Evolutionary conservation across 2,329 filamentous ascomycete species (phyloP).

Genomic region (Fusarium guadeloupense): DNA sequence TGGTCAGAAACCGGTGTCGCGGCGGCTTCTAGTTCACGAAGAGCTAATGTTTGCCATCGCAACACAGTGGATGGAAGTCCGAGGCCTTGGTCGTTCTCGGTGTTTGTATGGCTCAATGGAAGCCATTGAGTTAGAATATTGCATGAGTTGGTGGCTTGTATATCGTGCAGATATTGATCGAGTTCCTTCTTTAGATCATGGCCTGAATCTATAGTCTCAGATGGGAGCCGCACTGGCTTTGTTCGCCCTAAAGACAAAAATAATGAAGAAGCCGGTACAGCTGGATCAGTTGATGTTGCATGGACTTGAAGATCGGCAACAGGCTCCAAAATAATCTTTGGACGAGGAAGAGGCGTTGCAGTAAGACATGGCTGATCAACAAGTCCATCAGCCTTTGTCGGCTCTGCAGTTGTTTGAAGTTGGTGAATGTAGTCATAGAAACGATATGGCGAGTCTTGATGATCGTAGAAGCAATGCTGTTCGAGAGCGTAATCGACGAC

Average conservation of each 20-base stretch:
- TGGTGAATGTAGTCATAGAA: slow-evolving; percentile 35
- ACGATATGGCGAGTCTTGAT: slow-evolving; percentile 41
- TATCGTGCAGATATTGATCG: slow-evolving; percentile 29
- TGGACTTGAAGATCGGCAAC: background rate
- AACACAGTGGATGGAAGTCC: slow-evolving; percentile 35
- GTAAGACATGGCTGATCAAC: slow-evolving; percentile 36
- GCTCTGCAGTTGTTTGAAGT: slow-evolving; percentile 27
- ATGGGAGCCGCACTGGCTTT: slow-evolving; percentile 28
- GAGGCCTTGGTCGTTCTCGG: slow-evolving; percentile 43
- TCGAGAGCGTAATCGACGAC: slow-evolving; percentile 42
- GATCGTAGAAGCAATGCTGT: slow-evolving; percentile 42
- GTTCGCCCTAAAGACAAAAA: background rate
- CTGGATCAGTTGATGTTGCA: background rate
- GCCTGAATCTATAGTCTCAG: slow-evolving; percentile 41
- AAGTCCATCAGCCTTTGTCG: slow-evolving; percentile 22
- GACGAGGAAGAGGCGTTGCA: slow-evolving; percentile 23
- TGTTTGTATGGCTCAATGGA: slow-evolving; percentile 39
- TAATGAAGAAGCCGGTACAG: background rate
- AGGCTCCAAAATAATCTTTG: slow-evolving; percentile 16
- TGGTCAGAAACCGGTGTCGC: slow-evolving; percentile 2
- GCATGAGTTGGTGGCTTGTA: slow-evolving; percentile 30
- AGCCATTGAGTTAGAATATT: slow-evolving; percentile 44
- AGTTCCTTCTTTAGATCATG: slow-evolving; percentile 35
- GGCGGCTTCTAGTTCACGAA: slow-evolving; percentile 43
- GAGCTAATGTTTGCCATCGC: slow-evolving; percentile 38